A percentile compares a stretch with the other conserved stretches of the same genome.
These are phyloP conservation scores for Fraxinus ornus DNA, from an alignment of 305 asterid species.

Conservation along the genomic window DNA sequence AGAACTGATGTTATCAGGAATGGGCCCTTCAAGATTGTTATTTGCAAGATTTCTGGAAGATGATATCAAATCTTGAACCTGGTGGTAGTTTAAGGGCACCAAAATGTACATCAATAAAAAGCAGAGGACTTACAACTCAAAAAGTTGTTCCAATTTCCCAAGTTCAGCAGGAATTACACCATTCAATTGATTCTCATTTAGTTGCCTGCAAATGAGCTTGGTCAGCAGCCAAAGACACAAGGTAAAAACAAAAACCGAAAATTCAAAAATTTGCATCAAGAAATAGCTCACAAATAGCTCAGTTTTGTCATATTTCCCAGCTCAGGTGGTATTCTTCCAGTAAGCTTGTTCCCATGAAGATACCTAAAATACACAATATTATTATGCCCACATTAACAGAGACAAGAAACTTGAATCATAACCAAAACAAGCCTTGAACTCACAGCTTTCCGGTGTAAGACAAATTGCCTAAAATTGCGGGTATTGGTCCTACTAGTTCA, in stretches of 20 bases:
- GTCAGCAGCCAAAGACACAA: conserved; percentile 15
- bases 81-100: not conserved
- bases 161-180: conserved; percentile 91
- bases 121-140: conserved; percentile 72
- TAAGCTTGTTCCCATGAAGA: conserved; percentile 92
- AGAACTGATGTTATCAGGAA: conserved; percentile 90
- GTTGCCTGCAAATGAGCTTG: conserved; percentile 58
- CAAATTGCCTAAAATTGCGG: conserved; percentile 82
- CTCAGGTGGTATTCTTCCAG: conserved; percentile 84
- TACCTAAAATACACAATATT: conserved; percentile 42
- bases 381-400: not conserved
- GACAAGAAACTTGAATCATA: not conserved
- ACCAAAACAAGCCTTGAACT: conserved; percentile 25
- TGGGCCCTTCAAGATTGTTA: conserved; percentile 83
- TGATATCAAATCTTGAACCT: not conserved
- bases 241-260: not conserved
- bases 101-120: not conserved
- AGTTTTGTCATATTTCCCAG: conserved; percentile 94
- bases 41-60: conserved; percentile 71
- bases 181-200: conserved; percentile 69
- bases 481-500: conserved; percentile 82
- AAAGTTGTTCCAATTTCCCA: conserved; percentile 83
- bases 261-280: not conserved
- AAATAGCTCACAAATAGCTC: conserved; percentile 71
- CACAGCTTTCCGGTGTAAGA: conserved; percentile 97